Evolutionary conservation across 2,329 filamentous ascomycete species (phyloP).

Genomic region (Sporothrix dimorphospora): DNA sequence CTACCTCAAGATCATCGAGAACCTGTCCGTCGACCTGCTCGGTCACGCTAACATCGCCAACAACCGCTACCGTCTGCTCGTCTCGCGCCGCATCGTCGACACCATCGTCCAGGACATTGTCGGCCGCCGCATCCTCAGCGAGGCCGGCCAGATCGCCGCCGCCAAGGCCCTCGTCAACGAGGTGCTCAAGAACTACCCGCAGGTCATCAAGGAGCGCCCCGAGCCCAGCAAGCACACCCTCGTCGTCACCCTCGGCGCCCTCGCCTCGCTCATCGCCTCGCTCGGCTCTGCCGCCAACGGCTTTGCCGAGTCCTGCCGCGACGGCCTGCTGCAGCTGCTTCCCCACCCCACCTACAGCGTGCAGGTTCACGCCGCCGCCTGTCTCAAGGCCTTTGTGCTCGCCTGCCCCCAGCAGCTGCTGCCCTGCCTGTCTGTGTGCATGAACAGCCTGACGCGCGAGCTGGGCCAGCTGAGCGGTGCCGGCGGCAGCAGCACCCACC

Average conservation of each 20-base stretch:
- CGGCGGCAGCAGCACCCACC: constrained; percentile 66
- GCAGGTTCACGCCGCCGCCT: constrained; percentile 85
- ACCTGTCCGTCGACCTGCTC: constrained; percentile 78
- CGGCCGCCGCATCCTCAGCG: constrained; percentile 78
- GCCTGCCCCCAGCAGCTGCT: constrained; percentile 91
- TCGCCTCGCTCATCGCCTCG: constrained; percentile 75
- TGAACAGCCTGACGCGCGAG: constrained; percentile 92
- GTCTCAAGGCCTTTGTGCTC: constrained; percentile 82
- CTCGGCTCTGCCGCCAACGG: constrained; percentile 80
- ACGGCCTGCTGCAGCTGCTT: constrained; percentile 84
- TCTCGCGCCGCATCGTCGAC: constrained; percentile 81
- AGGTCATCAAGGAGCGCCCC: constrained; percentile 80
- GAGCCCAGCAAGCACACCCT: constrained; percentile 89
- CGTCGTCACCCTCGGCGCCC: constrained; percentile 74
- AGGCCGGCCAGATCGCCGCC: constrained; percentile 83
- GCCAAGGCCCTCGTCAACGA: constrained; percentile 83
- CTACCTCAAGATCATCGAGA: constrained; percentile 79
- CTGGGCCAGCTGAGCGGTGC: constrained; percentile 74
- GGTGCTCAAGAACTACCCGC: constrained; percentile 91
- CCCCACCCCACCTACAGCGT: constrained; percentile 97
- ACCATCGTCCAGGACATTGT: constrained; percentile 83
- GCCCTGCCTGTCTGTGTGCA: constrained; percentile 89
- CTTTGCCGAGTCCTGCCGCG: constrained; percentile 81
- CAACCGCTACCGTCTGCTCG: constrained; percentile 85
- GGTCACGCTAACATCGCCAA: constrained; percentile 74